A percentile compares a stretch with the other conserved stretches of the same genome.
Conservation (phyloP, 805 yeast species). For the Komagataella populi region DNA sequence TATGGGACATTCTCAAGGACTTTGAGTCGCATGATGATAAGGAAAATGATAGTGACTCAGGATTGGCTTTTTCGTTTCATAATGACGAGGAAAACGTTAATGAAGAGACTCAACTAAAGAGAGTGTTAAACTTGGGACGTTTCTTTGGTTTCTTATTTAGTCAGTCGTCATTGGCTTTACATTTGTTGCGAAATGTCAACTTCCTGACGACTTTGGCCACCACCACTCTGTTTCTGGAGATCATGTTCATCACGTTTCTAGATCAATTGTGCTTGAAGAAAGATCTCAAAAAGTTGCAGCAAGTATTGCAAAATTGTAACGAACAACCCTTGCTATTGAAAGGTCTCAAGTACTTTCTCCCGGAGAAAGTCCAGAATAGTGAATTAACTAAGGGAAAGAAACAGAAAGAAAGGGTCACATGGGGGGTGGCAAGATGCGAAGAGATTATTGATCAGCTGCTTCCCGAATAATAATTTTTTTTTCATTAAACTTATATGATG, state of each 20-base stretch:
- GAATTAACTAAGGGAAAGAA: slow-evolving; percentile 37
- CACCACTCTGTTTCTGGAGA: slow-evolving; percentile 56
- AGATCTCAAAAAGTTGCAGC: slow-evolving; percentile 16
- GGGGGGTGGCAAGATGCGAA: slow-evolving; percentile 34
- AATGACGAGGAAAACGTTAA: slow-evolving; percentile 19
- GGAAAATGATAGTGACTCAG: slow-evolving; percentile 26
- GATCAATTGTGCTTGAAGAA: slow-evolving; percentile 44
- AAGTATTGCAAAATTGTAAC: slow-evolving; percentile 33
- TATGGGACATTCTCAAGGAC: slow-evolving; percentile 78
- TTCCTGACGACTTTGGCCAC: slow-evolving; percentile 54
- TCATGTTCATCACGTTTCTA: slow-evolving; percentile 54
- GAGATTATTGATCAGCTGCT: not conserved
- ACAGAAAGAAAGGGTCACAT: slow-evolving; percentile 42
- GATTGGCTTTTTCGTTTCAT: not conserved
- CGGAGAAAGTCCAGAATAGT: slow-evolving; percentile 29
- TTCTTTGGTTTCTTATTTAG: slow-evolving; percentile 68
- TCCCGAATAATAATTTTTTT: slow-evolving; percentile 1
- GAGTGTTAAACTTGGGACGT: slow-evolving; percentile 60
- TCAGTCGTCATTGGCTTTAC: slow-evolving; percentile 62
- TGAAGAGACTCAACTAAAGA: slow-evolving; percentile 44
- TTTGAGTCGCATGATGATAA: slow-evolving; percentile 35
- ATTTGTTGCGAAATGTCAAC: slow-evolving; percentile 59
- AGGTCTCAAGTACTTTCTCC: slow-evolving; percentile 54
- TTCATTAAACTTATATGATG: slow-evolving; percentile 2
- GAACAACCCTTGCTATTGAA: slow-evolving; percentile 45